A percentile compares a stretch with the other conserved stretches of the same genome.
These are phyloP conservation scores for Paraurostyla sp. DNA, from an alignment of 73 alveolate species.

Conservation along the genomic window DNA sequence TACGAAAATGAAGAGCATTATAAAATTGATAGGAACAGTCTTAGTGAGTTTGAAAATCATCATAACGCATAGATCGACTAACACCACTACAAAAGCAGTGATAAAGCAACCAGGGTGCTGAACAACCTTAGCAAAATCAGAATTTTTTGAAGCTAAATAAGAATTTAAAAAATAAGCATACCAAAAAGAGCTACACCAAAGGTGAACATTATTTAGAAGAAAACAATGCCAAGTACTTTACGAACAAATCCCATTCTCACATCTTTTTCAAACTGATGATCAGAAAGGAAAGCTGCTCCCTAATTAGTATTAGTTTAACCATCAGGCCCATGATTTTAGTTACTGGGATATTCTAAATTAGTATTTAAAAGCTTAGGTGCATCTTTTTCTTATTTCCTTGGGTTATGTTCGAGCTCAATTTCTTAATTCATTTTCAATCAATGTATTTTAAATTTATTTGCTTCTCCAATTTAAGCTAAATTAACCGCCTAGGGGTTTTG, in stretches of 20 bases:
- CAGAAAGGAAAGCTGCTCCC: neutral
- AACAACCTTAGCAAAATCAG: neutral
- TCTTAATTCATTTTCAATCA: too few species aligned
- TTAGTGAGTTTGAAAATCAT: neutral
- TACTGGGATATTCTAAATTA: too few species aligned
- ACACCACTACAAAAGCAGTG: neutral
- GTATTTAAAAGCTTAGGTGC: too few species aligned
- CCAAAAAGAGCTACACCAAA: constrained; percentile 5
- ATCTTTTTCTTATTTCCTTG: too few species aligned
- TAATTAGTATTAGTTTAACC: too few species aligned
- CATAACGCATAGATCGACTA: neutral
- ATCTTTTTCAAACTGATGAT: neutral
- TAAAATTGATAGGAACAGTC: neutral
- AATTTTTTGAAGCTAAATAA: neutral
- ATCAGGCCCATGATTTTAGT: too few species aligned
- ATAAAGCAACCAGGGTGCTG: neutral
- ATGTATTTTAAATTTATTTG: too few species aligned
- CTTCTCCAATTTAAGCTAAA: too few species aligned
- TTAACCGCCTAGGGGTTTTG: too few species aligned
- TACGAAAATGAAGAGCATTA: neutral
- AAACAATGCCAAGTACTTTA: constrained; percentile 62
- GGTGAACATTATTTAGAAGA: constrained; percentile 48
- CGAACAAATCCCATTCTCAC: constrained; percentile 56
- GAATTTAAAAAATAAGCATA: neutral
- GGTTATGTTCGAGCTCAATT: too few species aligned